phyloP scores from a whole-genome alignment of 176 grass and related monocot genomes.

The Chloris gayana region DNA sequence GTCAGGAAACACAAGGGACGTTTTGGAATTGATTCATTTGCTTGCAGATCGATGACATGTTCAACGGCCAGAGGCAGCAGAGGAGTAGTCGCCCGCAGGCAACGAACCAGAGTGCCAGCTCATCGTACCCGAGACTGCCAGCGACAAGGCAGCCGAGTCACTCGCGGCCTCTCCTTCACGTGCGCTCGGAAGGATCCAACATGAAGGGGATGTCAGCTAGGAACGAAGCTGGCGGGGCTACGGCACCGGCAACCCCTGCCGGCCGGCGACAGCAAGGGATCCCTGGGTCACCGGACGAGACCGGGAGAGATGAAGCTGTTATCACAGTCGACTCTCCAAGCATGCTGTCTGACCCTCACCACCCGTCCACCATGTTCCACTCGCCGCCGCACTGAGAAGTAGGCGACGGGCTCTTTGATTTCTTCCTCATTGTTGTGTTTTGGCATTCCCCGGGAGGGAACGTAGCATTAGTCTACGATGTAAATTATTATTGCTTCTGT shows the following conservation, averaged over 20 bases:
- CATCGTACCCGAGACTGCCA: constrained; percentile 61
- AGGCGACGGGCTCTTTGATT: neutral
- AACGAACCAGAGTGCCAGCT: constrained; percentile 47
- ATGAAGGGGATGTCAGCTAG: constrained; percentile 18
- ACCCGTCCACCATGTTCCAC: constrained; percentile 10
- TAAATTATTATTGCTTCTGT: too few relatives aligned
- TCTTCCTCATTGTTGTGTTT: neutral
- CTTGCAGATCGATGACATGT: constrained; percentile 52
- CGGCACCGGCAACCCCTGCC: neutral
- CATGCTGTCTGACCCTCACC: constrained; percentile 60
- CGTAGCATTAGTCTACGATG: too few relatives aligned
- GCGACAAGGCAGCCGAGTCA: constrained; percentile 24
- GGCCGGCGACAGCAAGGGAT: neutral
- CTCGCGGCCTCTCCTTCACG: constrained; percentile 46
- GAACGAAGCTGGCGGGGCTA: neutral
- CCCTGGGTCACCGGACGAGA: constrained; percentile 42
- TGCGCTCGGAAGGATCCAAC: constrained; percentile 66
- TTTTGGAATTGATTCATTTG: neutral
- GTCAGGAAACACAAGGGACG: neutral
- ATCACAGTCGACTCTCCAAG: constrained; percentile 86
- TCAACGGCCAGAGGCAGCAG: neutral
- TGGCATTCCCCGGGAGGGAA: neutral
- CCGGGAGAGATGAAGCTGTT: constrained; percentile 64
- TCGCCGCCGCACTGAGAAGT: constrained; percentile 12
- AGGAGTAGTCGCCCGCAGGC: constrained; percentile 11